Evolutionary conservation across 2,329 filamentous ascomycete species (phyloP), one percentile per base, ranked within the genome.

Genomic region (Penicillium glabrum): DNA sequence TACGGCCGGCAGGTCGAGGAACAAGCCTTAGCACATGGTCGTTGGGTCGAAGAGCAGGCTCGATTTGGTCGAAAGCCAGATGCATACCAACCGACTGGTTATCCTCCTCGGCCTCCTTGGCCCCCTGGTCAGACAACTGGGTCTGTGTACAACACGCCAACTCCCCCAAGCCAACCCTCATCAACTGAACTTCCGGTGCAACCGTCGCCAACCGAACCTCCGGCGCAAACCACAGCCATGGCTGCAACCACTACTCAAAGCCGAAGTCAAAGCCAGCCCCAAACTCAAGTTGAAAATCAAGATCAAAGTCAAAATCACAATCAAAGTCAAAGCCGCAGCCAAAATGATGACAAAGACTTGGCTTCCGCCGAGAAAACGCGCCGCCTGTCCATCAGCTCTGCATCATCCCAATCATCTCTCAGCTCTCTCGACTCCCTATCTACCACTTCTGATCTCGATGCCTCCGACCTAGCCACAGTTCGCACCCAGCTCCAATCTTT

Each of bases 1-100:
- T 75, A 74, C 58, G 69, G 74, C 29, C 63, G 70, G 31, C 67
- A 72, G 56, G 69, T 76, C 1, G 75, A 78, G 62, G 70, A 75
- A 43, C 72, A 72, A 33, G 75, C 74, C 7, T 59, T 73, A 53
- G 67, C 71, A 4, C 72, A 71, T 60, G 72, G 70, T 33, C 67
- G 70, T 11, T 75, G 73, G 67, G 60, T 76, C 9, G 73, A 77
- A 61, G 66, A 75, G 47, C 73, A 76, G 44, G 72, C 72, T 9
- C 58, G 69, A 4, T 56, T 66, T 27, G 64, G 67, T 7, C 64
- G 67, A 13, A 74, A 72, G 27, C 54, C 50, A 45, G 61, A 43
- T 37, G 49, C 46, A 41, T 63, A 62, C 44, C 54, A 57, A 4
- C 64, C 62, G 52, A 43, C 60, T 48, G 60, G 64, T 24, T 58